Base-by-base conservation (phyloP, 2,329 filamentous ascomycete species). In the Stagonosporopsis cucurbitacearum region DNA sequence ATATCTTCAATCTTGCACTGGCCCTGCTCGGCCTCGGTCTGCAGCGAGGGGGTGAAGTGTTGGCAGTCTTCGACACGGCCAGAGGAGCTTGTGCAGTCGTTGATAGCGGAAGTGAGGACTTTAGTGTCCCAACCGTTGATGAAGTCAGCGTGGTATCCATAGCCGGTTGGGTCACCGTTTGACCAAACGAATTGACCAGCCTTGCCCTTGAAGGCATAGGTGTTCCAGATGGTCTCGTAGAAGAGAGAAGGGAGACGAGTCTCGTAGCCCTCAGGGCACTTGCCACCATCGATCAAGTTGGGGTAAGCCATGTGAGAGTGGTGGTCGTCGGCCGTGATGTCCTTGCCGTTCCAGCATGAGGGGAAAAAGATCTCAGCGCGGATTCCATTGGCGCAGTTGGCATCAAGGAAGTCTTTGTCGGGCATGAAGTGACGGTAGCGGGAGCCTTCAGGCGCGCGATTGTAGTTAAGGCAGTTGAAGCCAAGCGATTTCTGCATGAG, bases 391-490 rank as follows among this genome's bases (percentile, higher is more conserved):
- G 78, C 77, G 78, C 94, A 98, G 77, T 94, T 87, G 50, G 82
- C 82, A 70, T 97, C 92, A 32, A 96, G 81, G 71, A 86, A 96
- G 0, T 78, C 77, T 82, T 96, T 96, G 67, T 88, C 84, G 0
- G 94, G 93, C 65, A 97, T 69, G 72, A 85, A 87, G 75, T 96
- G 93, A 63, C 93, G 91, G 75, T 86, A 89, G 32, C 96, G 83
- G 13, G 92, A 89, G 1, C 84, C 82, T 75, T 96, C 92, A 2
- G 89, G 80, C 0, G 75, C 54, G 17, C 66, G 67, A 22, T 76
- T 80, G 72, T 97, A 97, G 84, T 98, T 88, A 58, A 99, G 79
- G 77, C 95, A 98, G 82, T 98, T 98, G 84, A 96, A 96, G 3
- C 95, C 94, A 25, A 97, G 67, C 9, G 93, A 91, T 59, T 93